Base-by-base conservation (phyloP, 768 basidiomycete species). In the Hemileccinum impolitum region DNA sequence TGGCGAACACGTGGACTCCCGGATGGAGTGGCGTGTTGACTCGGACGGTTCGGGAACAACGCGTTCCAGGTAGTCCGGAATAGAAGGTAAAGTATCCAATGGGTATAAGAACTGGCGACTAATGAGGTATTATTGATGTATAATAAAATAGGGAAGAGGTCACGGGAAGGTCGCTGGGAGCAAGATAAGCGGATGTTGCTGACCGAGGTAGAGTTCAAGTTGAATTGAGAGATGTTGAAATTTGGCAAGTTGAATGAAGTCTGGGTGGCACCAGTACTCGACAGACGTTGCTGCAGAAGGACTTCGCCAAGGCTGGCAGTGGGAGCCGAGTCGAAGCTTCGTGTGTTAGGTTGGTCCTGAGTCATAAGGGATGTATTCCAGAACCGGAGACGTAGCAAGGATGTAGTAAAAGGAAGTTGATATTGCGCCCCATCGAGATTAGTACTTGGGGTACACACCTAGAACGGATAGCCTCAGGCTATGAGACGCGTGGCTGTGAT, bases 1-100 rank as follows among this genome's bases (percentile, higher is more conserved):
- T 82, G 77, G 7, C 72, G 65, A 2, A 74, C 72, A 21, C 78
- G 71, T 19, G 86, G 86, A 46, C 79, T 81, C 5, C 82, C 84
- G 34, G 80, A 80, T 15, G 86, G 85, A 38, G 77, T 80, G 0
- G 85, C 60, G n/a, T 84, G 88, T 3, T 82, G 87, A 43, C 75
- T 81, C 3, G 78, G 67, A 2, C 84, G 72, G 32, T 56, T 59
- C 25, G 73, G 73, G 14, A 60, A 62, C 44, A 63, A 47, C 11
- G 63, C 68, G 25, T 71, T 68, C 67, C 70, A 69, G 11, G 55
- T 46, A 28, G 5, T 63, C 26, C 26, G 9, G n/a, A n/a, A n/a
- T n/a, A n/a, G n/a, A n/a, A n/a, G n/a, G n/a, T n/a, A n/a, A n/a
- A n/a, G n/a, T n/a, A n/a, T n/a, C n/a, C n/a, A n/a, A n/a, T n/a